Evolutionary conservation across 1,284 basidiomycete species (phyloP), one percentile per base, ranked within the genome.

Genomic region (Apiotrichum sp.): DNA sequence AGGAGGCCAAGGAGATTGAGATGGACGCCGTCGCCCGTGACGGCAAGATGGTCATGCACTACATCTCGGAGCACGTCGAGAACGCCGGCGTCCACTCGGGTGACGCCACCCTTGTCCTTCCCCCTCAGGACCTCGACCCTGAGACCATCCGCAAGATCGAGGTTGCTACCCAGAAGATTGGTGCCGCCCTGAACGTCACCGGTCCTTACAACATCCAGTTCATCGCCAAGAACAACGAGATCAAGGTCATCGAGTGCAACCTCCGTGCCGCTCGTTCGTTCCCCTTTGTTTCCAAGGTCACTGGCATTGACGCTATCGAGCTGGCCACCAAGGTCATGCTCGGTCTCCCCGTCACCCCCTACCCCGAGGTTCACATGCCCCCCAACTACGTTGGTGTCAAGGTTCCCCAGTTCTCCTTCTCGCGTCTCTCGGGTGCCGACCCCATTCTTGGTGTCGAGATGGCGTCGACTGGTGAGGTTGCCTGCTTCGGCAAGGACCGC

Each of bases 201-300:
- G 96, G 95, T 32, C 96, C 95, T 2, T 98, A 89, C 84, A 98
- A 98, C 78, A 98, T 98, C 73, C 96, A 98, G 79, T 97, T 98
- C 79, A 97, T 98, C 68, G 93, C 93, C 57, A 98, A 98, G 83
- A 89, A 98, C 80, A 98, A 98, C 79, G 95, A 98, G 77, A 98
- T 98, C 83, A 97, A 98, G 83, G 95, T 98, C 67, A 98, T 98
- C 74, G 95, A 98, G 77, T 98, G 95, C 79, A 98, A 98, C 77
- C 81, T 98, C 41, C 91, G 95, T 60, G 96, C 96, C 3, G 93
- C 95, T 33, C 86, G 96, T 58, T 98, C 95, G 1, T 98, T 97
- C 86, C 95, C 96, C 53, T 98, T 98, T 80, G 95, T 98, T 45
- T 95, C 91, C 40, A 98, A 98, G 79, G 93, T 97, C 59, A 97